phyloP scores from a whole-genome alignment of 2,329 filamentous ascomycete genomes.

The Aureobasidium subglaciale region DNA sequence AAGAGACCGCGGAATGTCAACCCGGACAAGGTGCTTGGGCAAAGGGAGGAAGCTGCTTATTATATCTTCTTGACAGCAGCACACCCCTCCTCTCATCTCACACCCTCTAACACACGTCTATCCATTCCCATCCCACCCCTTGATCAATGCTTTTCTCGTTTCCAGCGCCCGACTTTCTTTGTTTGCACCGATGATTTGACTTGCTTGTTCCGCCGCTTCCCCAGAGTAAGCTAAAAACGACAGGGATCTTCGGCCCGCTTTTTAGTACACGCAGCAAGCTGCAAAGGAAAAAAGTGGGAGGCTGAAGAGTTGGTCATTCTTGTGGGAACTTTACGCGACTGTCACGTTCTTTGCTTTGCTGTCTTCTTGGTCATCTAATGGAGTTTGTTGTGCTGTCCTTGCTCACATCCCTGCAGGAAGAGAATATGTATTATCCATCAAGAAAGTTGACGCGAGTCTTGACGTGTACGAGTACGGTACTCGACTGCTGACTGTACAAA shows the following conservation, averaged over 20 bases:
- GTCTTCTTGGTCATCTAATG: conserved; percentile 4
- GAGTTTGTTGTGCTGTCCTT: not conserved
- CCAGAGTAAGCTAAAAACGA: conserved; percentile 13
- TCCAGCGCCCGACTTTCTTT: not conserved
- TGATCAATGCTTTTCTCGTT: conserved; percentile 6
- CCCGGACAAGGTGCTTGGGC: not conserved
- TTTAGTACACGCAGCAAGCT: conserved; percentile 8
- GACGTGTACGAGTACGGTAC: not conserved
- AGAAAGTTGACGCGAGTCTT: not conserved
- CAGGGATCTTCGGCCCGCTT: conserved; percentile 12
- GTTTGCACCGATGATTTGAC: conserved; percentile 1
- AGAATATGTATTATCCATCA: not conserved
- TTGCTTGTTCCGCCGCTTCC: conserved; percentile 14
- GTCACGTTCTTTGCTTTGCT: conserved; percentile 13
- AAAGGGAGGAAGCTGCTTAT: not conserved
- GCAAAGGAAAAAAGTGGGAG: not conserved
- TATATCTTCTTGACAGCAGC: not conserved
- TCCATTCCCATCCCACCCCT: conserved; percentile 8
- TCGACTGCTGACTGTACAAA: conserved; percentile 1
- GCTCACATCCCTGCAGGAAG: not conserved
- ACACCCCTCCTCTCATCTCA: not conserved
- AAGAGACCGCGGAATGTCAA: not conserved
- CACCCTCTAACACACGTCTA: conserved; percentile 10
- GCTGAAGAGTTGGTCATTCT: too few relatives aligned
- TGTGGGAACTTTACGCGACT: conserved; percentile 7